These are phyloP conservation scores for Amanita rimosa DNA, from an alignment of 768 basidiomycete species.

Conservation along the genomic window DNA sequence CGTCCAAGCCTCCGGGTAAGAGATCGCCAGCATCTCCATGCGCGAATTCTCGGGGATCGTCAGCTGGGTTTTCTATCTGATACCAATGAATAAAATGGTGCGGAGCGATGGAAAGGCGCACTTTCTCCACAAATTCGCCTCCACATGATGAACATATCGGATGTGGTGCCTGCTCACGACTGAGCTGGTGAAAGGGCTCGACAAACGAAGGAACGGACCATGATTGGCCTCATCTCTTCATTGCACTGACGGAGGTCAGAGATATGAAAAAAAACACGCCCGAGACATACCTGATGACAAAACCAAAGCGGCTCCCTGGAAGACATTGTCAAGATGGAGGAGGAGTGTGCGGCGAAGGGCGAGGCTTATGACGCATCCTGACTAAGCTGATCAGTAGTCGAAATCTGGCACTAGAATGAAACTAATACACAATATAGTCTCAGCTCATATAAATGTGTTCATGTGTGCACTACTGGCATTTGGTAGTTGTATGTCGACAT, in stretches of 20 bases:
- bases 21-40: constrained; percentile 18
- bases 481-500: too few relatives aligned
- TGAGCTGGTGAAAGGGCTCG: constrained; percentile 1
- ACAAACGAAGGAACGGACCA: constrained; percentile 34
- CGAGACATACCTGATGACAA: constrained; percentile 51
- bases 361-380: not conserved
- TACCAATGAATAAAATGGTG: constrained; percentile 7
- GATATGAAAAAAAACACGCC: not conserved
- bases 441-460: too few relatives aligned
- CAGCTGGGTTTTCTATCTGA: constrained; percentile 64
- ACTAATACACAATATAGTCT: too few relatives aligned
- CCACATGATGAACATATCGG: constrained; percentile 77
- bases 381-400: too few relatives aligned
- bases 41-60: constrained; percentile 68
- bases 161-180: constrained; percentile 50
- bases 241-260: constrained; percentile 39
- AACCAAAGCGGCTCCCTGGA: constrained; percentile 68
- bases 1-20: constrained; percentile 28
- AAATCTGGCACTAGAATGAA: too few relatives aligned
- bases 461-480: too few relatives aligned
- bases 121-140: constrained; percentile 78
- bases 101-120: constrained; percentile 13
- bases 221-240: constrained; percentile 81
- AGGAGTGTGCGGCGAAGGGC: not conserved
- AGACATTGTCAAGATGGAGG: constrained; percentile 34